These are phyloP conservation scores for Raffaelea ambrosiae DNA, from an alignment of 2,329 filamentous ascomycete genomes.

Conservation along the genomic window DNA sequence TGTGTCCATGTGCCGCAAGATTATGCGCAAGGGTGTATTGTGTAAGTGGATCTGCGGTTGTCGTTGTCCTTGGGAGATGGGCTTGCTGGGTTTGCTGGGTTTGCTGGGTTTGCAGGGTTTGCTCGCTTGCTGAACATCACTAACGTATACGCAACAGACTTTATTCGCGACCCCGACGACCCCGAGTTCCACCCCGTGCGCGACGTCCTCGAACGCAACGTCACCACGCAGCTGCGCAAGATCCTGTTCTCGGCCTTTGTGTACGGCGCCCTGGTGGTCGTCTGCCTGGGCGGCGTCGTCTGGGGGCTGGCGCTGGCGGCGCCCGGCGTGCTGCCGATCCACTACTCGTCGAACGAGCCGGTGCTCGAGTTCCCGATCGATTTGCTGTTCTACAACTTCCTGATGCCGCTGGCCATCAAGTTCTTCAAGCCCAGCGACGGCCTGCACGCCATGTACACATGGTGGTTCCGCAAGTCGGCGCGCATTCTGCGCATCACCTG, in stretches of 20 bases:
- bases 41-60: conserved; percentile 46
- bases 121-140: neutral
- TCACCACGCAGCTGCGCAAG: conserved; percentile 88
- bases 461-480: conserved; percentile 92
- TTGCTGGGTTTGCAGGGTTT: neutral
- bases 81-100: neutral
- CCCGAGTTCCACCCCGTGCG: conserved; percentile 96
- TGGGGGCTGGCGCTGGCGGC: conserved; percentile 72
- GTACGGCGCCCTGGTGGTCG: conserved; percentile 83
- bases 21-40: conserved; percentile 87
- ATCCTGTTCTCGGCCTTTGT: conserved; percentile 94
- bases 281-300: conserved; percentile 91
- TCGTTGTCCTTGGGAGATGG: neutral
- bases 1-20: conserved; percentile 97
- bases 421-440: conserved; percentile 80
- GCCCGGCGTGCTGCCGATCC: conserved; percentile 72
- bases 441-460: conserved; percentile 78
- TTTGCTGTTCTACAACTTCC: conserved; percentile 90
- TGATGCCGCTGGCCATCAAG: conserved; percentile 80
- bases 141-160: conserved; percentile 61
- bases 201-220: conserved; percentile 87
- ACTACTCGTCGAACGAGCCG: conserved; percentile 88
- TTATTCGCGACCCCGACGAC: conserved; percentile 96
- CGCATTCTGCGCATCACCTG: conserved; percentile 72
- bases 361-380: conserved; percentile 92